A percentile compares a stretch with the other conserved stretches of the same genome.
Conservation (phyloP, 441 rosid genomes). For the Corymbia calophylla region DNA sequence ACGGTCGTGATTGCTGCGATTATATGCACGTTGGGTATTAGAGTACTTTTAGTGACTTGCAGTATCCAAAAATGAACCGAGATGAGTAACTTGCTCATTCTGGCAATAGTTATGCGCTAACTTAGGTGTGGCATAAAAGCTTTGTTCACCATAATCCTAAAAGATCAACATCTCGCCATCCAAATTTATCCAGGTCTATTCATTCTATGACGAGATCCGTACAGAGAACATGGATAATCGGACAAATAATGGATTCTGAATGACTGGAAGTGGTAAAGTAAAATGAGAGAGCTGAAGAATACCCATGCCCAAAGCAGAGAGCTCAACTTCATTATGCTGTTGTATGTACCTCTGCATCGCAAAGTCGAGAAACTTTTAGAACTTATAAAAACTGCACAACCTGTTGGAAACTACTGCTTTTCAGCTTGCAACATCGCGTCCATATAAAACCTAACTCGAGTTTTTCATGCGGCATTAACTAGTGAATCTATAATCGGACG, state of each 20-base stretch:
- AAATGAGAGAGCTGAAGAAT: background rate
- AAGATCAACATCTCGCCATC: background rate
- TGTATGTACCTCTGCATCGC: slow-evolving; percentile 16
- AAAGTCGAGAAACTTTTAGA: background rate
- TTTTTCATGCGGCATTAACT: background rate
- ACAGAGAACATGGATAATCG: background rate
- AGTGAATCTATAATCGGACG: background rate
- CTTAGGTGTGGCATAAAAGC: background rate
- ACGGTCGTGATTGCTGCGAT: slow-evolving; percentile 80
- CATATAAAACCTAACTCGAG: background rate
- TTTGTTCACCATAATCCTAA: background rate
- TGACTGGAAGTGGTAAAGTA: background rate
- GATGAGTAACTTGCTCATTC: background rate
- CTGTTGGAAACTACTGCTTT: background rate
- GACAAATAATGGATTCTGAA: background rate
- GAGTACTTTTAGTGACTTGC: background rate
- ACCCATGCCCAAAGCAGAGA: slow-evolving; percentile 31
- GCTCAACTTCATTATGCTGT: slow-evolving; percentile 10
- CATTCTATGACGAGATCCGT: background rate
- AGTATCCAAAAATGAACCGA: background rate
- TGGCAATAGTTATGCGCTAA: background rate
- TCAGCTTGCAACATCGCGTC: background rate
- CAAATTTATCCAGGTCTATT: background rate
- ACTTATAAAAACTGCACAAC: background rate
- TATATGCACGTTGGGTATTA: background rate